phyloP scores from a whole-genome alignment of 345 rosid species.

The Brassica juncea region DNA sequence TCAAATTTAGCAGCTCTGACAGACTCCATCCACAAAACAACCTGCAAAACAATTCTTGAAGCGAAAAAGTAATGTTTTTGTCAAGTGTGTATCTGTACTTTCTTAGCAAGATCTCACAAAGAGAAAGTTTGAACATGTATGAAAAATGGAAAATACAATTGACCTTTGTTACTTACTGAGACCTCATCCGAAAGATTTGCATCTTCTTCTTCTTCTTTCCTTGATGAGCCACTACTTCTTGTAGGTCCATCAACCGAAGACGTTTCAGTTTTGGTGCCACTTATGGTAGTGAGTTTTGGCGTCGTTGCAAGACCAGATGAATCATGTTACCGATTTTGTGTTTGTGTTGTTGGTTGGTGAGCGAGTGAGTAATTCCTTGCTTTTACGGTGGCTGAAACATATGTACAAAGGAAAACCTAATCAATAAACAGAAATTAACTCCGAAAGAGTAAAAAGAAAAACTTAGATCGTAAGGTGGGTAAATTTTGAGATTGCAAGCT shows the following conservation, averaged over 20 bases:
- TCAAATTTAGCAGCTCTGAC: background rate
- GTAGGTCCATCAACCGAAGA: conserved; percentile 72
- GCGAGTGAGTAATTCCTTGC: conserved; percentile 46
- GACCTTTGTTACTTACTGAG: conserved; percentile 44
- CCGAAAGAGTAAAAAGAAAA: background rate
- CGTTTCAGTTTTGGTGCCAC: conserved; percentile 73
- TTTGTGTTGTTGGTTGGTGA: conserved; percentile 47
- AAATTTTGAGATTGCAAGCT: too few relatives aligned
- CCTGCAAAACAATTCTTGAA: too few relatives aligned
- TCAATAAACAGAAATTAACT: background rate
- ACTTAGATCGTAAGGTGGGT: background rate
- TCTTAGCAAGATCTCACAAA: background rate
- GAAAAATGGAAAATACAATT: too few relatives aligned
- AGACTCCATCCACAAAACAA: too few relatives aligned
- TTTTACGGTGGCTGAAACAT: background rate
- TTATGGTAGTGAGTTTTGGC: conserved; percentile 34
- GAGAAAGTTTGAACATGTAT: too few relatives aligned
- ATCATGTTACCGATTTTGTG: conserved; percentile 46
- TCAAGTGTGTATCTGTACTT: background rate
- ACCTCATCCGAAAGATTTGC: conserved; percentile 63
- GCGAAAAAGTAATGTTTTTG: too few relatives aligned
- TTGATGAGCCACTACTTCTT: conserved; percentile 69
- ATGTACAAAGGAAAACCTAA: background rate
- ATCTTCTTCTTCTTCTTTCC: conserved; percentile 44
- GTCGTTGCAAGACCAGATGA: conserved; percentile 59